Evolutionary conservation across 1,284 basidiomycete genomes (phyloP), one percentile per base, ranked within the genome.

Genomic region (Cutaneotrichosporon daszewskae): DNA sequence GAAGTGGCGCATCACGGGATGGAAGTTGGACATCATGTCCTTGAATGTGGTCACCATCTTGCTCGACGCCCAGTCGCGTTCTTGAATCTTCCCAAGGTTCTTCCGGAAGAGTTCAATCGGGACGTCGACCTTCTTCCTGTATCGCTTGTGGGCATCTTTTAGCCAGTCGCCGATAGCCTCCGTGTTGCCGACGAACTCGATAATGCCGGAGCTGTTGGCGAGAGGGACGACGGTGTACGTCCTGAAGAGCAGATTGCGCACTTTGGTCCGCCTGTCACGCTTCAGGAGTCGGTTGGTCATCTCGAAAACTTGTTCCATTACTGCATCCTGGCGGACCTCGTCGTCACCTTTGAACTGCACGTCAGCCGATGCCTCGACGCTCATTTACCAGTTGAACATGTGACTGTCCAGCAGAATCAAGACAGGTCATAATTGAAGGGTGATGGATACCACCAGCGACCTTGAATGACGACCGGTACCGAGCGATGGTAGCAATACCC

Each of bases 231-330:
- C 88, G 44, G 82, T 87, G 72, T 97, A 98, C 10, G 81, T 84
- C 27, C 90, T 78, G 49, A 96, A 81, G 32, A 75, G 73, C 22
- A 98, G 75, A 26, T 80, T 74, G 11, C 94, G 81, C 41, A 79
- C 77, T 40, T 77, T 77, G 0, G 91, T 88, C 51, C 85, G 80
- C 20, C 81, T 76, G 64, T 97, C 89, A 11, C 76, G 75, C 9
- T 63, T 59, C 7, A 98, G 77, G 1, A 96, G 77, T 4, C 78
- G 73, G 53, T 98, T 97, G 43, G 91, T 85, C 32, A 97, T 76
- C 24, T 83, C 81, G 61, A 98, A 98, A 2, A 96, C 89, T 70
- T 98, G 95, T 63, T 96, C 90, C 92, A 98, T 96, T 35, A 98
- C 89, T 1, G 94, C 92, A 64, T 98, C 94, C 69, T 98, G 95